Evolutionary conservation across 129 eudicot species (phyloP).

Genomic region (Escallonia rubra): DNA sequence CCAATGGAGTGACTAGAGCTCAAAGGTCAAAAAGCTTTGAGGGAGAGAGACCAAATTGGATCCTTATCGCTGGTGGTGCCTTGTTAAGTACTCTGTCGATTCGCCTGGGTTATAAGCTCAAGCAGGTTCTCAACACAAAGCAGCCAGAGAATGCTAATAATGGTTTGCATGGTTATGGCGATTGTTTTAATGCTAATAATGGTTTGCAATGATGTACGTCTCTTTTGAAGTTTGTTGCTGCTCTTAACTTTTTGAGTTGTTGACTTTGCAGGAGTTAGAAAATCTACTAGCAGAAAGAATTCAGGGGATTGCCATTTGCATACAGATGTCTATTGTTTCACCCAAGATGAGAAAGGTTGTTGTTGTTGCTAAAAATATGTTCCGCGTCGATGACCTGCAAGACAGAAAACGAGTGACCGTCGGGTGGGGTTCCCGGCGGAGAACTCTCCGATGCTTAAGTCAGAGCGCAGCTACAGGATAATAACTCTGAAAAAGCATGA

Average conservation of each 20-base stretch:
- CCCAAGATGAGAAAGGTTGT: conserved; percentile 51
- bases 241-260: conserved; percentile 12
- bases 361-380: too few relatives aligned
- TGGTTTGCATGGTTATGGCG: conserved; percentile 41
- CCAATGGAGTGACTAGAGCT: conserved; percentile 41
- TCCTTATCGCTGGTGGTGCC: conserved; percentile 93
- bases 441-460: too few relatives aligned
- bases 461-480: too few relatives aligned
- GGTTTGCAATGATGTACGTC: neutral
- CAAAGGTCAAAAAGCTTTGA: conserved; percentile 41
- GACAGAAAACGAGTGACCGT: too few relatives aligned
- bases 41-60: conserved; percentile 91
- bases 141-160: conserved; percentile 37
- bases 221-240: neutral
- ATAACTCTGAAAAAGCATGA: too few relatives aligned
- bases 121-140: conserved; percentile 62
- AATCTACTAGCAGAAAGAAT: conserved; percentile 39
- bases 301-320: conserved; percentile 47
- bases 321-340: conserved; percentile 53
- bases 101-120: conserved; percentile 87
- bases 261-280: conserved; percentile 43
- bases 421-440: too few relatives aligned
- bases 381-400: too few relatives aligned
- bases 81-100: conserved; percentile 81
- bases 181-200: neutral